Percentiles rank a stretch among this genome's conserved stretches.
These are phyloP conservation scores for Phytophthora pini DNA, from an alignment of 352 stramenopile species.

Conservation along the genomic window DNA sequence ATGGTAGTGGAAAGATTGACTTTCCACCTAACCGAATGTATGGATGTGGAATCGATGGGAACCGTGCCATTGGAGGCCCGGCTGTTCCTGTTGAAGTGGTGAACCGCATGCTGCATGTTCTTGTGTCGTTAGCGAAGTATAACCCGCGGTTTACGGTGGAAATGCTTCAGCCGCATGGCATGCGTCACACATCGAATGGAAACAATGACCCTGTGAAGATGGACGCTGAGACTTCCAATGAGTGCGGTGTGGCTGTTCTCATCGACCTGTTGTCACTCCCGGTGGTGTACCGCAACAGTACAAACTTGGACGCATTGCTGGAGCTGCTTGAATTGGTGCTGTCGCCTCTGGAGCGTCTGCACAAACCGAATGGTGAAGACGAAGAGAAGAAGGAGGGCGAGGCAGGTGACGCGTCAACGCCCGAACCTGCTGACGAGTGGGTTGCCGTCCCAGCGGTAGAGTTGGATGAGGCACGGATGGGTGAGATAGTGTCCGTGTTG, in stretches of 20 bases:
- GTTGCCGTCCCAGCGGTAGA: constrained; percentile 68
- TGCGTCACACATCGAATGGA: constrained; percentile 39
- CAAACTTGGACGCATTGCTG: constrained; percentile 93
- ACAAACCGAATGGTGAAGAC: constrained; percentile 49
- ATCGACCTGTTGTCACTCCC: constrained; percentile 91
- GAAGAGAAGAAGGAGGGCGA: constrained; percentile 58
- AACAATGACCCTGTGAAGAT: constrained; percentile 22
- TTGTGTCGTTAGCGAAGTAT: constrained; percentile 91
- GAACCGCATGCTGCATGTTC: constrained; percentile 87
- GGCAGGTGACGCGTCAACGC: constrained; percentile 13
- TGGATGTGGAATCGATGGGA: constrained; percentile 52
- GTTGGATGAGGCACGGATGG: constrained; percentile 61
- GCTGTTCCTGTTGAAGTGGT: constrained; percentile 87
- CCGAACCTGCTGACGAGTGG: constrained; percentile 59
- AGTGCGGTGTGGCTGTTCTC: constrained; percentile 70
- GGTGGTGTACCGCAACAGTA: constrained; percentile 88
- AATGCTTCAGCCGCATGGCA: constrained; percentile 78
- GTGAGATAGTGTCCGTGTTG: constrained; percentile 71
- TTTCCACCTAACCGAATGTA: constrained; percentile 71
- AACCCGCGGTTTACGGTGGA: constrained; percentile 92
- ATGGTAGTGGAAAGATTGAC: constrained; percentile 39
- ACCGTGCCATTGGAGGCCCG: constrained; percentile 28
- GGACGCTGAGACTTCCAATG: constrained; percentile 13
- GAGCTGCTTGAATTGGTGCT: constrained; percentile 92
- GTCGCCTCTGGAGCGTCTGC: constrained; percentile 85